Evolutionary conservation across 495 filamentous ascomycete species (phyloP), one percentile per base, ranked within the genome.

Genomic region (Glutinoglossum americanum): DNA sequence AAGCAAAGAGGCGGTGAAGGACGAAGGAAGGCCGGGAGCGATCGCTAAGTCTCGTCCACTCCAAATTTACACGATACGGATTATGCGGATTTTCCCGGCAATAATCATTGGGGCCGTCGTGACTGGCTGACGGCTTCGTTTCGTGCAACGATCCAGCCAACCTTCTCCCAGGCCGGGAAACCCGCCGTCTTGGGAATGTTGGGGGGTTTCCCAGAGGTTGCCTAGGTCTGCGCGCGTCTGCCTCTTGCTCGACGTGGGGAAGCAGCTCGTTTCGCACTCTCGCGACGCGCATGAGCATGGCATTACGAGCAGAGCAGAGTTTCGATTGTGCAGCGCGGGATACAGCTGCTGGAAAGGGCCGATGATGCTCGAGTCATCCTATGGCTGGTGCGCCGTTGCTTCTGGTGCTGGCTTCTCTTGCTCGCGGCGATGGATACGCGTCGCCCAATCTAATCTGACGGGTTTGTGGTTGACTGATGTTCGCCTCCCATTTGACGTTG

Each of bases 1-100:
- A n/a, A n/a, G n/a, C n/a, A 35, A 51, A 51, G 47, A 51, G 47
- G 47, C 47, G 47, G 47, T 51, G 47, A 51, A 19, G n/a, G n/a
- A n/a, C n/a, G n/a, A n/a, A n/a, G n/a, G 47, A 6, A 4, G 15
- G 5, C 17, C 6, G 17, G 6, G 47, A 10, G 15, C 21, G 26
- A 19, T 51, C 47, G 47, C 47, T 51, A 51, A 51, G 25, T n/a
- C n/a, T 19, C 47, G 17, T 48, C 44, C 23, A 48, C 21, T n/a
- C n/a, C n/a, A n/a, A n/a, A n/a, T n/a, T n/a, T n/a, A n/a, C n/a
- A n/a, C n/a, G n/a, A n/a, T n/a, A 28, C 5, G 3, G 6, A 51
- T 2, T 5, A 10, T 9, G 47, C 47, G 47, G 47, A 25, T 51
- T 51, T 28, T 51, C 47, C 47, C 47, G 47, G 26, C 47, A 41